Evolutionary conservation across 805 yeast species (phyloP).

Genomic region (Candida sithepensis): DNA sequence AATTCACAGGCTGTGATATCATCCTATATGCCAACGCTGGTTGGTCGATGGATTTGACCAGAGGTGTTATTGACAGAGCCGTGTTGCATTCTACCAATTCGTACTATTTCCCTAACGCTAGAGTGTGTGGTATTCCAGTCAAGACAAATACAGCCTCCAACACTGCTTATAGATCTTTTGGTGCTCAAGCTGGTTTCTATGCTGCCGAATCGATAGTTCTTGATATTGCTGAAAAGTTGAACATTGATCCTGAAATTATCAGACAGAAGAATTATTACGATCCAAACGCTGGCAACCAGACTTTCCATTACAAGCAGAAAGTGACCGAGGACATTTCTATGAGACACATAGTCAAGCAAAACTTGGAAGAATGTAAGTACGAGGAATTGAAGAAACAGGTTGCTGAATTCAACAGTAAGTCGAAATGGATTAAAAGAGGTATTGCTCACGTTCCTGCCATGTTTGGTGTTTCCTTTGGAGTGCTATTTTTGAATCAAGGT

Average conservation of each 20-base stretch:
- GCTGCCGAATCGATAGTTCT: conserved; percentile 38
- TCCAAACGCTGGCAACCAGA: conserved; percentile 23
- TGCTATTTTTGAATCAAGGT: conserved; percentile 42
- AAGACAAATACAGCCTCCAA: conserved; percentile 44
- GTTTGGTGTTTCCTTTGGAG: conserved; percentile 48
- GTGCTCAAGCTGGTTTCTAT: conserved; percentile 50
- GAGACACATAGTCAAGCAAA: conserved; percentile 33
- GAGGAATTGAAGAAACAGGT: conserved; percentile 34
- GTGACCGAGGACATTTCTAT: conserved; percentile 39
- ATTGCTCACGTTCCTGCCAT: conserved; percentile 43
- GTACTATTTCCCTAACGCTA: conserved; percentile 40
- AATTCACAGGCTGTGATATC: conserved; percentile 38
- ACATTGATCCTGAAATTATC: conserved; percentile 37
- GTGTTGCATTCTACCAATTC: conserved; percentile 41
- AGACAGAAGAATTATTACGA: conserved; percentile 37
- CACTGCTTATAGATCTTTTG: conserved; percentile 48
- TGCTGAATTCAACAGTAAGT: conserved; percentile 35
- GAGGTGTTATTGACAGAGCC: conserved; percentile 47
- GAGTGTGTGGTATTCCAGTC: conserved; percentile 37
- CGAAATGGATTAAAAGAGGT: conserved; percentile 46
- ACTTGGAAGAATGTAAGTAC: conserved; percentile 34
- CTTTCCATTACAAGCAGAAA: conserved; percentile 39
- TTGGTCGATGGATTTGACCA: conserved; percentile 45
- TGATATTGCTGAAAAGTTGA: conserved; percentile 37
- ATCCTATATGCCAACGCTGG: conserved; percentile 44